Evolutionary conservation across 768 basidiomycete species (phyloP).

Genomic region (Termitomyces sp.): DNA sequence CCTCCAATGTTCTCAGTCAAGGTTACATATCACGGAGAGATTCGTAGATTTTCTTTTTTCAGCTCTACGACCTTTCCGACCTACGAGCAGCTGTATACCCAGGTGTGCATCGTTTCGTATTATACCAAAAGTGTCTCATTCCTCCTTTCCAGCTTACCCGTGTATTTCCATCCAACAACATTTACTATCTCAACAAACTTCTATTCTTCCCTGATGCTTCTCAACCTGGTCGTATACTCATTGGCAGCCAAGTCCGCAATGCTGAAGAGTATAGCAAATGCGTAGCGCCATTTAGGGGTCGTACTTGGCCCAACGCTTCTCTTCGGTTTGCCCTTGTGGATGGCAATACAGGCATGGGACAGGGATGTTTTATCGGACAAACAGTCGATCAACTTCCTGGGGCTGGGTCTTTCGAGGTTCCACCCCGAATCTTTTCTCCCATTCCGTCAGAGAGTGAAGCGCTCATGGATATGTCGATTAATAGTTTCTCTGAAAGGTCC

Average conservation of each 20-base stretch:
- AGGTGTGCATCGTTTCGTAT: conserved; percentile 38
- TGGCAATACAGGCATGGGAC: conserved; percentile 24
- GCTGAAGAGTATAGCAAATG: conserved; percentile 52
- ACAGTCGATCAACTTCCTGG: conserved; percentile 6
- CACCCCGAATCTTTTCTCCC: neutral
- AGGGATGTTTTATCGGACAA: neutral
- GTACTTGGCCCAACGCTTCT: conserved; percentile 52
- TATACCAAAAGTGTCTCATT: conserved; percentile 19
- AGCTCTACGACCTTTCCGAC: conserved; percentile 52
- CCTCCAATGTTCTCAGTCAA: conserved; percentile 69
- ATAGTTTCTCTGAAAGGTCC: neutral
- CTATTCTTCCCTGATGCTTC: conserved; percentile 63
- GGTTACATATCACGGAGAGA: conserved; percentile 69
- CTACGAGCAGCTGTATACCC: conserved; percentile 53
- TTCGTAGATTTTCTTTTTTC: conserved; percentile 59
- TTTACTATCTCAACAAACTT: conserved; percentile 60
- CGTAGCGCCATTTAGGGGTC: conserved; percentile 44
- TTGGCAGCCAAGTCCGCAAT: conserved; percentile 55
- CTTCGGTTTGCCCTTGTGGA: conserved; percentile 62
- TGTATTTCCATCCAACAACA: conserved; percentile 58
- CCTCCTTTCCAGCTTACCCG: conserved; percentile 52
- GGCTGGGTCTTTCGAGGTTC: neutral
- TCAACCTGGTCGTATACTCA: conserved; percentile 49
- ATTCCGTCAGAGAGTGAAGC: neutral
- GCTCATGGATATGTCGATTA: neutral